Percentiles rank a stretch among this genome's conserved stretches.
These are phyloP conservation scores for Ciborinia camelliae DNA, from an alignment of 2,329 filamentous ascomycete genomes.

Conservation along the genomic window DNA sequence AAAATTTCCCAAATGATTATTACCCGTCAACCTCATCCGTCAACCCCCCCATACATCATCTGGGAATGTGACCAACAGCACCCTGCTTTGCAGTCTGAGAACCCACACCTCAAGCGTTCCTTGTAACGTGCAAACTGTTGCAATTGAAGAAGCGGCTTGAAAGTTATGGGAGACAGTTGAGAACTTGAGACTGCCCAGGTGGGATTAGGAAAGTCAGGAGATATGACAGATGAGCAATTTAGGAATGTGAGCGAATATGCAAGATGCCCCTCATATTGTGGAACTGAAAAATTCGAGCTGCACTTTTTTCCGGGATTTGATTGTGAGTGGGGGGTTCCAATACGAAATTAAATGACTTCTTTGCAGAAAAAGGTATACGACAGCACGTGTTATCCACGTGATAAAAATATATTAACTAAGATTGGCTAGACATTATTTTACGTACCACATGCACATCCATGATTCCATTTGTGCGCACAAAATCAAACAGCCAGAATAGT, in stretches of 20 bases:
- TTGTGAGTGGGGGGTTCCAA: background rate
- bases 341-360: background rate
- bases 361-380: too few species aligned
- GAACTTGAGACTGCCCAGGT: too few species aligned
- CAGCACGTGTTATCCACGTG: background rate
- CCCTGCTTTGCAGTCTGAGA: conserved; percentile 2
- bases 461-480: background rate
- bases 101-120: background rate
- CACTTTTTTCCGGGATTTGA: background rate
- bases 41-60: background rate
- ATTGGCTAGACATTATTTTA: background rate
- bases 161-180: background rate
- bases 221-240: background rate
- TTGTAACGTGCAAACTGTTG: background rate
- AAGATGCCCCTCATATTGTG: conserved; percentile 11
- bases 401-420: background rate
- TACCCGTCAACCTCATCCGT: background rate
- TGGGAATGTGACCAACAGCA: conserved; percentile 11
- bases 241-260: background rate
- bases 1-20: background rate
- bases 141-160: background rate
- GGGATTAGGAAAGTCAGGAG: background rate
- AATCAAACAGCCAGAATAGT: background rate
- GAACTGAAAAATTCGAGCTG: background rate
- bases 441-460: conserved; percentile 9